phyloP scores from a whole-genome alignment of 1,284 basidiomycete species.

The Boletus chippewaensis region DNA sequence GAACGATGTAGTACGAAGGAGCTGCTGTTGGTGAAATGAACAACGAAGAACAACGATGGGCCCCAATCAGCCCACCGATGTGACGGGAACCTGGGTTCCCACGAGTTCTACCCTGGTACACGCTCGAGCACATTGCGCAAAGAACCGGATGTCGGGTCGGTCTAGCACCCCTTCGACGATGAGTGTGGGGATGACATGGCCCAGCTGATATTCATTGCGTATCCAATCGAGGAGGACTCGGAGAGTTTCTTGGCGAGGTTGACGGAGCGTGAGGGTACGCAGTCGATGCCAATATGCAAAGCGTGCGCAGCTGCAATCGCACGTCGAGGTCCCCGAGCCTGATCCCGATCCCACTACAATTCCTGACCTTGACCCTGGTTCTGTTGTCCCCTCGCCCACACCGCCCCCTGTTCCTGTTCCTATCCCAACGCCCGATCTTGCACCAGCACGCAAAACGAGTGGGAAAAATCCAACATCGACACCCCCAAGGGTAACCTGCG shows the following conservation, averaged over 20 bases:
- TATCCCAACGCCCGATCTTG: background rate
- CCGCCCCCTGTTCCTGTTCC: background rate
- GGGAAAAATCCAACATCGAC: slow-evolving; percentile 25
- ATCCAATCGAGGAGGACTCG: slow-evolving; percentile 22
- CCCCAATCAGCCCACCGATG: background rate
- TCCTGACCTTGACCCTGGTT: background rate
- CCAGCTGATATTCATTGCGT: slow-evolving; percentile 11
- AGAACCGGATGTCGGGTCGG: slow-evolving; percentile 16
- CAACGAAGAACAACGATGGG: background rate
- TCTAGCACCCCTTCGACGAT: slow-evolving; percentile 17
- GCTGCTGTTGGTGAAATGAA: background rate
- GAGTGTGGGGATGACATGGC: slow-evolving; percentile 12
- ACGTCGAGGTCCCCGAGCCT: background rate
- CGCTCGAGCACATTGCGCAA: slow-evolving; percentile 12
- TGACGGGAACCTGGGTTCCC: background rate
- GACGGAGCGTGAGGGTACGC: slow-evolving; percentile 19
- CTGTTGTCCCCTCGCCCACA: slow-evolving; percentile 4
- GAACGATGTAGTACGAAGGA: background rate
- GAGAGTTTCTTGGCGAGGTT: slow-evolving; percentile 22
- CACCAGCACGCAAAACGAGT: slow-evolving; percentile 10
- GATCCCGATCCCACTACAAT: slow-evolving; percentile 1
- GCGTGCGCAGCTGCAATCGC: slow-evolving; percentile 2
- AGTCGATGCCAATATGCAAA: slow-evolving; percentile 19
- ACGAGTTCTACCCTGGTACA: slow-evolving; percentile 21
- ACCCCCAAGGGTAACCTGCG: slow-evolving; percentile 24